phyloP scores from a whole-genome alignment of 2,329 filamentous ascomycete species.

The Ascochyta lentis region DNA sequence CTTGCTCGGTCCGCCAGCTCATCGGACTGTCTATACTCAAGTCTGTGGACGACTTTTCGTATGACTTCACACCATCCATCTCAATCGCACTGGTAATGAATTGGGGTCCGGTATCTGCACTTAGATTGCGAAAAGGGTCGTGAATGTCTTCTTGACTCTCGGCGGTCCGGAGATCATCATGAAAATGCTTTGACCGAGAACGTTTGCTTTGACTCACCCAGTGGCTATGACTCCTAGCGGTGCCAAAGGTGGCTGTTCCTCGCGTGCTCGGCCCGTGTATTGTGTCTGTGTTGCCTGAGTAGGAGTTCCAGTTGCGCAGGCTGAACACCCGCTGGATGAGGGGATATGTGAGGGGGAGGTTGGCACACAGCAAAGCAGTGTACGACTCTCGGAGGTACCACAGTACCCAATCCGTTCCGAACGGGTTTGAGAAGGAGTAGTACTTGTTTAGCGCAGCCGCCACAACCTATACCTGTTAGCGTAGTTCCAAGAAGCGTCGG shows the following conservation, averaged over 20 bases:
- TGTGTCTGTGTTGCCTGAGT: conserved; percentile 22
- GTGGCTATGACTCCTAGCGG: conserved; percentile 11
- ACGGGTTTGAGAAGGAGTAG: conserved; percentile 65
- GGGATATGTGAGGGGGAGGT: conserved; percentile 66
- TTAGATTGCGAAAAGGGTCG: conserved; percentile 24
- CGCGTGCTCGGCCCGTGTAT: conserved; percentile 10
- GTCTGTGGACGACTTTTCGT: conserved; percentile 15
- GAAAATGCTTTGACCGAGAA: conserved; percentile 21
- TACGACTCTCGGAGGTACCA: conserved; percentile 67
- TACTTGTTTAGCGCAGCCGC: conserved; percentile 67
- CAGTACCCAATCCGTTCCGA: conserved; percentile 62
- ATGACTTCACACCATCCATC: conserved; percentile 27
- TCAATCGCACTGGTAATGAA: conserved; percentile 38
- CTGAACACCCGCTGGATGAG: conserved; percentile 59
- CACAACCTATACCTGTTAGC: conserved; percentile 51
- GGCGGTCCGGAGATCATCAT: conserved; percentile 22
- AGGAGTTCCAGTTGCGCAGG: conserved; percentile 40
- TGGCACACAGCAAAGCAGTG: conserved; percentile 66
- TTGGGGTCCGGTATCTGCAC: conserved; percentile 20
- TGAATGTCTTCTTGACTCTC: conserved; percentile 35
- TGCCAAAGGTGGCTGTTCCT: conserved; percentile 6
- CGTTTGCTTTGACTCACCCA: conserved; percentile 22
- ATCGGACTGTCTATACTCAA: conserved; percentile 18
- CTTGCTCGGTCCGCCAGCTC: conserved; percentile 23
- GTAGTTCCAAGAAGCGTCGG: not conserved